phyloP scores from a whole-genome alignment of 148 eudicot genomes.

The Amaranthus hypochondriacus region DNA sequence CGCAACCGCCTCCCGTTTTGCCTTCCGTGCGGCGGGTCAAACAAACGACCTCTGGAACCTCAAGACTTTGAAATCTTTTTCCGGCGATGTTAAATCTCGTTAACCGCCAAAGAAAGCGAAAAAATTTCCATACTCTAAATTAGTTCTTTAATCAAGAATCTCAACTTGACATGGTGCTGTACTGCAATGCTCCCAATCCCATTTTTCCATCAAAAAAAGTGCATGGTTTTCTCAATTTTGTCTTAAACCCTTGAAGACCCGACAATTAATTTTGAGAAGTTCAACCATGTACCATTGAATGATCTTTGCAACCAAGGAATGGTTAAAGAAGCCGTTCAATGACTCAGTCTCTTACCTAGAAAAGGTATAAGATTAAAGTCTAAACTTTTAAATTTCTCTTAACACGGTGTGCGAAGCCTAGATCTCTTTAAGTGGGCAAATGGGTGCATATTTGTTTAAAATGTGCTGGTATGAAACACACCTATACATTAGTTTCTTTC shows the following conservation, averaged over 20 bases:
- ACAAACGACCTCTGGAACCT: too few species aligned
- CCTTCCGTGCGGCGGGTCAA: too few species aligned
- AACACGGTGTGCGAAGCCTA: constrained; percentile 41
- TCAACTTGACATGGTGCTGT: constrained; percentile 43
- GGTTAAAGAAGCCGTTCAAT: constrained; percentile 49
- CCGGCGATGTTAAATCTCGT: neutral
- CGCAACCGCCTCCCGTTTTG: too few species aligned
- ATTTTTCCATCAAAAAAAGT: constrained; percentile 17
- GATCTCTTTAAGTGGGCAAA: constrained; percentile 57
- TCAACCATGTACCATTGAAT: constrained; percentile 26
- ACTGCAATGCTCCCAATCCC: constrained; percentile 45
- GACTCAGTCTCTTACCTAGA: constrained; percentile 31
- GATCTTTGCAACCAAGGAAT: constrained; percentile 51
- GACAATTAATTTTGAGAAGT: constrained; percentile 33
- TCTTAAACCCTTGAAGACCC: constrained; percentile 13
- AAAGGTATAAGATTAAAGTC: constrained; percentile 55
- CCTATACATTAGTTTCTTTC: constrained; percentile 47
- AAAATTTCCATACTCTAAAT: neutral
- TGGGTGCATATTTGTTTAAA: constrained; percentile 73
- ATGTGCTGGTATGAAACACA: constrained; percentile 51
- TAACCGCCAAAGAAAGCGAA: constrained; percentile 3
- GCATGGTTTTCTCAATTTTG: constrained; percentile 17
- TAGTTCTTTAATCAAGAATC: neutral
- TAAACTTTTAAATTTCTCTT: constrained; percentile 42
- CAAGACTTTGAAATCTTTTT: neutral